Evolutionary conservation across 129 eudicot species (phyloP), one percentile per base, ranked within the genome.

Genomic region (Flaveria ramosissima): DNA sequence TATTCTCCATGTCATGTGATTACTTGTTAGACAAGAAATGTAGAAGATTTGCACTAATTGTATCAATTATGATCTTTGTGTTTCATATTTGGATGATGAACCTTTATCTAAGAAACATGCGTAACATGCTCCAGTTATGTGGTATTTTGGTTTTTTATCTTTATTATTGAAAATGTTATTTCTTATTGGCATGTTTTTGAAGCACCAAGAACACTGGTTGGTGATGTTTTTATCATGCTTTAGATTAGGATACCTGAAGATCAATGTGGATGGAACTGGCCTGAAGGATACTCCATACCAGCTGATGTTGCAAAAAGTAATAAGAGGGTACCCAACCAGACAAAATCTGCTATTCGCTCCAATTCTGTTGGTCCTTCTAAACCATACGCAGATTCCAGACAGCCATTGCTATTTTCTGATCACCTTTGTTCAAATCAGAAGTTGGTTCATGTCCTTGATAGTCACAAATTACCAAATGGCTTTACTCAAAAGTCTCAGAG

Each of bases 201-300:
- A 85, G 86, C 86, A 75, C 80, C 76, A 62, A 72, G 83, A 83
- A 69, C 83, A 83, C 81, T 80, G 83, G 85, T 80, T 85, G 86
- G 85, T 85, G 93, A 83, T 78, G 73, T 83, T 88, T 85, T 85
- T 83, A 78, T 88, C 85, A 43, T 90, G 85, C 83, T 85, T 82
- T 85, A 90, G 96, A 88, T 90, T 88, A 90, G 85, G 84, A 79
- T 81, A 79, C 84, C 85, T 65, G 96, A 84, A 72, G 92, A 88
- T 75, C 87, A 84, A 46, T 68, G 68, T 75, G 92, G 92, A 85
- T 90, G 96, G 96, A 84, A 87, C 80, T 90, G 96, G 96, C 90
- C 92, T 64, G 88, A 90, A 77, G 92, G 81, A 79, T 76, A 76
- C 59, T 84, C 91, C 78, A 61, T 82, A 56, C 47, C 83, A 69